Base-by-base conservation (phyloP, 2,329 filamentous ascomycete species). In the Epichloe coenophiala region DNA sequence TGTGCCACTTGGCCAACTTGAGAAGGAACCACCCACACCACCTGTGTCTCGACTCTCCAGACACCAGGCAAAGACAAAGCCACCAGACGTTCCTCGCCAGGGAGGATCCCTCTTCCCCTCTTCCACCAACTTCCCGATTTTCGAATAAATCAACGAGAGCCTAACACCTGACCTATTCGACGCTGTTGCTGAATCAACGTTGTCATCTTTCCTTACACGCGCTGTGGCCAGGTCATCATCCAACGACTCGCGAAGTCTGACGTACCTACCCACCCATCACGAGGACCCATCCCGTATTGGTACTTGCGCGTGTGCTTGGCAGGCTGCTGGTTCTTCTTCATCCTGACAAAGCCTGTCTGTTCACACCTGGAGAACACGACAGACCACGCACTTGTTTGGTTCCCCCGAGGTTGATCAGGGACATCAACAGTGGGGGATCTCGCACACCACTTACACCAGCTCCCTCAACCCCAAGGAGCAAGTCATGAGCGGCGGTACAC, bases 401-500 rank as follows among this genome's bases (percentile, higher is more conserved):
- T 15, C 23, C 37, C 37, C 49, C 23, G 27, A 21, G 17, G 35
- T 45, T 37, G 41, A 49, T 45, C 41, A 31, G 36, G 31, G 9
- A 19, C 5, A 49, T 45, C 41, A 27, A 9, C 41, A 3, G 39
- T 38, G 41, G 48, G 48, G 41, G 48, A 31, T 13, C 21, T 19
- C 15, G 3, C n/a, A 40, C 8, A 7, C n/a, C 17, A 48, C 27
- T 48, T 48, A 37, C 27, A 51, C 35, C 35, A 48, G 17, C 23
- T 27, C 12, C 12, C 35, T n/a, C 19, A 12, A 38, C 13, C 35
- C 23, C 45, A 51, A 11, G 37, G 35, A 36, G 49, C 48, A 50
- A 59, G 61, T 55, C 55, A 68, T 67, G 64, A 62, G 57, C 55
- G 60, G 59, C 55, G 58, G 56, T 49, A 58, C 60, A 49, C 60